These are phyloP conservation scores for Hanseniaspora pseudoguilliermondii DNA, from an alignment of 805 yeast genomes.

Conservation along the genomic window DNA sequence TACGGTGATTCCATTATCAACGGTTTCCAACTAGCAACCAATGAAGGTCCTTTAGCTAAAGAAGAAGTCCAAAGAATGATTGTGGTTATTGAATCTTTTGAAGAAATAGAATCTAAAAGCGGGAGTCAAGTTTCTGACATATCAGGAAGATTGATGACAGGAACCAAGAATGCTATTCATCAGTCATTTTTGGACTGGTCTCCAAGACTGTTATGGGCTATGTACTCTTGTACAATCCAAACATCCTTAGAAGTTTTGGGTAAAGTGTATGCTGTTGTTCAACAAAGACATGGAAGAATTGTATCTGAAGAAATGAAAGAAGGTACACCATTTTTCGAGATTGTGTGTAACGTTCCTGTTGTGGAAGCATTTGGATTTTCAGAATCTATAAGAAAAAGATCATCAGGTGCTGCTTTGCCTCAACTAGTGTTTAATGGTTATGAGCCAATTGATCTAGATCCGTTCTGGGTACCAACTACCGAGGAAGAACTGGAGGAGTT, in stretches of 20 bases:
- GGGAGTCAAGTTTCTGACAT: slow-evolving; percentile 32
- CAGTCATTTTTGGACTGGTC: slow-evolving; percentile 64
- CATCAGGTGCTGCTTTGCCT: slow-evolving; percentile 96
- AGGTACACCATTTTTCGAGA: slow-evolving; percentile 91
- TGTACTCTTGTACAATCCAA: slow-evolving; percentile 88
- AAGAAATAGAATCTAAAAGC: slow-evolving; percentile 22
- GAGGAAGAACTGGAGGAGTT: slow-evolving; percentile 89
- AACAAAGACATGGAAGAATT: slow-evolving; percentile 72
- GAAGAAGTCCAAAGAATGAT: slow-evolving; percentile 81
- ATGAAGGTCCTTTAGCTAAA: slow-evolving; percentile 76
- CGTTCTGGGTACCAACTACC: slow-evolving; percentile 98
- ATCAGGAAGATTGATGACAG: slow-evolving; percentile 62
- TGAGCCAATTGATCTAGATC: slow-evolving; percentile 78
- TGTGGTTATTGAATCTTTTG: slow-evolving; percentile 33
- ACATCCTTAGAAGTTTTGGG: slow-evolving; percentile 91
- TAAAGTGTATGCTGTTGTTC: slow-evolving; percentile 87
- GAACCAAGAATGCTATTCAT: slow-evolving; percentile 62
- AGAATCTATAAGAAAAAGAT: slow-evolving; percentile 82
- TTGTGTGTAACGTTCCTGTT: slow-evolving; percentile 77
- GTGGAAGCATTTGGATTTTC: slow-evolving; percentile 94
- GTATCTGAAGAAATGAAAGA: slow-evolving; percentile 92
- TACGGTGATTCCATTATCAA: slow-evolving; percentile 55
- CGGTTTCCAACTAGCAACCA: slow-evolving; percentile 73
- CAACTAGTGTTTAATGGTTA: slow-evolving; percentile 85
- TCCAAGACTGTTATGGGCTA: slow-evolving; percentile 82